Conservation (phyloP, 202 grass and related monocot species). For the Hordeum pubiflorum region DNA sequence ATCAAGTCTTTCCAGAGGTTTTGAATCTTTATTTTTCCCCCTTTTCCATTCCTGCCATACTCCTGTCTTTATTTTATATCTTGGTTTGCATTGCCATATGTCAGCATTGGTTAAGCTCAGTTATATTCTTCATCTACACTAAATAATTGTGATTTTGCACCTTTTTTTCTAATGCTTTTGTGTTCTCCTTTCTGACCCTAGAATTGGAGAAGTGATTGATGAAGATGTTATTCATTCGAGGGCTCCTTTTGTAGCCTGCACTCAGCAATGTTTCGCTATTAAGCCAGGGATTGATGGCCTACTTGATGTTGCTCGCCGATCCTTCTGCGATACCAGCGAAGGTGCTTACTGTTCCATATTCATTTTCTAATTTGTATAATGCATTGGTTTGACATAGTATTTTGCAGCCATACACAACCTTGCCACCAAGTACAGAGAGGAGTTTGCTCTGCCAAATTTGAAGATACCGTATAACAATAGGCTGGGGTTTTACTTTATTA, state of each 20-base stretch:
- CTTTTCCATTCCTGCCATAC: background rate
- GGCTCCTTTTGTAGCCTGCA: conserved; percentile 87
- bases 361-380: background rate
- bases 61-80: background rate
- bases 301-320: conserved; percentile 79
- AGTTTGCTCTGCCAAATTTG: conserved; percentile 86
- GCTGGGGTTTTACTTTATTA: conserved; percentile 88
- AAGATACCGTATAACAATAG: conserved; percentile 84
- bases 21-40: background rate
- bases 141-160: conserved; percentile 17
- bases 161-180: conserved; percentile 20
- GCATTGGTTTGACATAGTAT: conserved; percentile 18
- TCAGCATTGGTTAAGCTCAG: background rate
- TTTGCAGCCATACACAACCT: conserved; percentile 72
- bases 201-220: conserved; percentile 73
- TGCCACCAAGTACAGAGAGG: conserved; percentile 70
- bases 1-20: background rate
- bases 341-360: conserved; percentile 32
- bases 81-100: conserved; percentile 10
- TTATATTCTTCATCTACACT: conserved; percentile 23
- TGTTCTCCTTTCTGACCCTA: conserved; percentile 37
- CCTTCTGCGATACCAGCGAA: conserved; percentile 91
- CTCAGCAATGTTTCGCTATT: conserved; percentile 91
- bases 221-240: conserved; percentile 94
- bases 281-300: conserved; percentile 84